Base-by-base conservation (phyloP, 805 yeast species). In the Starmerella etchellsii region DNA sequence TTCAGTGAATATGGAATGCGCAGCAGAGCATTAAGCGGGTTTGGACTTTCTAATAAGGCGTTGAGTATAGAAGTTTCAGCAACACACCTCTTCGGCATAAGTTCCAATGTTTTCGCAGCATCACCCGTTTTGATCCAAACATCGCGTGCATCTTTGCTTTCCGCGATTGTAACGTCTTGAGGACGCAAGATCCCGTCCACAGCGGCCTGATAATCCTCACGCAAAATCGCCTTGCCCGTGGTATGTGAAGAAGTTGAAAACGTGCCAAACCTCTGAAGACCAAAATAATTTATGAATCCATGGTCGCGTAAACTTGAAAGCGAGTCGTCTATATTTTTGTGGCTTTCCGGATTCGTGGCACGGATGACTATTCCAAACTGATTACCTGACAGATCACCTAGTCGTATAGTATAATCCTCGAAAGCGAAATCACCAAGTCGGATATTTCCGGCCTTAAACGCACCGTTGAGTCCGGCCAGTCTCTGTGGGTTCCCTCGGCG, bases 241-340 rank as follows among this genome's bases (percentile, higher is more conserved):
- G 69, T 71, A 60, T 91, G 96, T 0, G 98, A 87, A 2, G 97
- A 83, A 23, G 85, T 69, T 11, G 95, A 81, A 55, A 84, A 88
- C 0, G 98, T 87, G 23, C 99, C 99, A 59, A 91, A 91, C 55
- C 99, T 68, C 65, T 91, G 99, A 87, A 91, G 79, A n/a, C 99
- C 99, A 58, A 72, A 91, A 57, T 91, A 91, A 60, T 91, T 91
- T 48, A 91, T 79, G 54, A 83, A 91, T 0, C 99, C 99, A 23
- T 70, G 66, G 1, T 65, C 66, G 37, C 66, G 64, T 49, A 87
- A 67, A 21, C 84, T 70, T 9, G 64, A 57, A 13, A 59, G 57
- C 15, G 84, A 64, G 3, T 68, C 63, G 13, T 66, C 63, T 31
- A 71, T 72, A 19, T 74, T 56, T 2, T 64, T 48, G 4, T 55